Conservation (phyloP, 2,329 filamentous ascomycete species). For the Ramularia endophylla region DNA sequence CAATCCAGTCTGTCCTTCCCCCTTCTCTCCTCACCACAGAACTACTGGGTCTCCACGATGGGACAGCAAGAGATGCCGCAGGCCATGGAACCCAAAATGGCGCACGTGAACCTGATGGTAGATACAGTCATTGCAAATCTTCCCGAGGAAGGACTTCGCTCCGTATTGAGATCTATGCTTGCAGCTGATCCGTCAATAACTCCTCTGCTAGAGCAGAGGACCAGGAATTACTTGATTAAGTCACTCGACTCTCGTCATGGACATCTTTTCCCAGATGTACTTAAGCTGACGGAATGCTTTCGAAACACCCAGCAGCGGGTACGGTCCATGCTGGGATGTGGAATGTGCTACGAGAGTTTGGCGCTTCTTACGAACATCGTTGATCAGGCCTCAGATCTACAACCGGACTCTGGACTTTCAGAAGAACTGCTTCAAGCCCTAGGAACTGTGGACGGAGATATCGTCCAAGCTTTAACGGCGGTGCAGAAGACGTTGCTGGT, state of each 20-base stretch:
- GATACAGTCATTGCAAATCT: constrained; percentile 15
- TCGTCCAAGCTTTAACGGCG: constrained; percentile 14
- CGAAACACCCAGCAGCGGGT: constrained; percentile 9
- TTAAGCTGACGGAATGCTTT: too few relatives aligned
- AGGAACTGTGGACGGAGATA: constrained; percentile 12
- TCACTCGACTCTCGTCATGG: not conserved
- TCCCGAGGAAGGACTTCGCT: constrained; percentile 11
- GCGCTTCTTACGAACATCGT: constrained; percentile 8
- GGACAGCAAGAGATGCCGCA: not conserved
- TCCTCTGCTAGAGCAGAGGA: constrained; percentile 9
- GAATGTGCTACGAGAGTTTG: constrained; percentile 12
- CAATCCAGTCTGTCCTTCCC: too few relatives aligned
- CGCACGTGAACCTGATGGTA: constrained; percentile 18
- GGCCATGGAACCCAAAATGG: constrained; percentile 11
- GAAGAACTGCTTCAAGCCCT: constrained; percentile 1
- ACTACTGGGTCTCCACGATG: too few relatives aligned
- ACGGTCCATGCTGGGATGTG: constrained; percentile 15
- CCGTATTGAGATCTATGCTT: constrained; percentile 14
- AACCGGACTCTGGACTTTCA: too few relatives aligned
- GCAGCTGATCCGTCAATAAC: constrained; percentile 14
- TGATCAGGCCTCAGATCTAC: not conserved
- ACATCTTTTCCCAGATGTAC: too few relatives aligned
- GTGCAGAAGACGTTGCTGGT: constrained; percentile 11
- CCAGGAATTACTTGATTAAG: constrained; percentile 9
- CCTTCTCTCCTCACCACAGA: too few relatives aligned